Evolutionary conservation across 139 green algal species (phyloP).

Genomic region (Protoeuglena noctilucae): DNA sequence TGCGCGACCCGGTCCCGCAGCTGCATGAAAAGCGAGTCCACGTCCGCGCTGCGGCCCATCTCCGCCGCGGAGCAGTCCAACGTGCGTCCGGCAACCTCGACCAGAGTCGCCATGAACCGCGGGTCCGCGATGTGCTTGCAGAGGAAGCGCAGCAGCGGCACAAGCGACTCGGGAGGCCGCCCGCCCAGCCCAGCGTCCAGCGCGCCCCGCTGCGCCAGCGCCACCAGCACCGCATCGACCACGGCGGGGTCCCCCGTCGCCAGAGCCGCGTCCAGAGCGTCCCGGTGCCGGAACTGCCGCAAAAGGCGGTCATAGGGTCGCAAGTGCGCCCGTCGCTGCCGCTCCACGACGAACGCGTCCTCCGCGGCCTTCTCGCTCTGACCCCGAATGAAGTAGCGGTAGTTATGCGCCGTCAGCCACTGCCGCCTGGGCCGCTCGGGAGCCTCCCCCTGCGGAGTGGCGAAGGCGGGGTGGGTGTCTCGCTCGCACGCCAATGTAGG

Average conservation of each 20-base stretch:
- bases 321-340: slow-evolving; percentile 27
- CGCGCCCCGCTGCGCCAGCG: slow-evolving; percentile 44
- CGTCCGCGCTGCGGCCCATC: not conserved
- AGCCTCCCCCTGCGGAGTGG: too few relatives aligned
- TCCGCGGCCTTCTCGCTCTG: slow-evolving; percentile 31
- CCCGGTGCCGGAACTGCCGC: slow-evolving; percentile 45
- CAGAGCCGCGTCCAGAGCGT: slow-evolving; percentile 66
- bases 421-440: slow-evolving; percentile 1
- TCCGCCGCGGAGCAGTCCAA: not conserved
- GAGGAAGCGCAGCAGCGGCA: slow-evolving; percentile 47
- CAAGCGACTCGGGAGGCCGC: slow-evolving; percentile 28
- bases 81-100: not conserved
- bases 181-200: slow-evolving; percentile 41
- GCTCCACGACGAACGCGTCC: slow-evolving; percentile 35
- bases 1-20: not conserved
- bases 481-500: too few relatives aligned
- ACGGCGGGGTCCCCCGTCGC: slow-evolving; percentile 35
- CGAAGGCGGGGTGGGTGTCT: too few relatives aligned
- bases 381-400: slow-evolving; percentile 69
- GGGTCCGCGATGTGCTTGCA: slow-evolving; percentile 6
- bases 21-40: not conserved
- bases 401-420: slow-evolving; percentile 47
- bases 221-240: slow-evolving; percentile 58
- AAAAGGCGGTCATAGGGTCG: slow-evolving; percentile 53
- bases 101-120: not conserved